These are phyloP conservation scores for Medakamo hakoo DNA, from an alignment of 139 green algal species.

Conservation along the genomic window DNA sequence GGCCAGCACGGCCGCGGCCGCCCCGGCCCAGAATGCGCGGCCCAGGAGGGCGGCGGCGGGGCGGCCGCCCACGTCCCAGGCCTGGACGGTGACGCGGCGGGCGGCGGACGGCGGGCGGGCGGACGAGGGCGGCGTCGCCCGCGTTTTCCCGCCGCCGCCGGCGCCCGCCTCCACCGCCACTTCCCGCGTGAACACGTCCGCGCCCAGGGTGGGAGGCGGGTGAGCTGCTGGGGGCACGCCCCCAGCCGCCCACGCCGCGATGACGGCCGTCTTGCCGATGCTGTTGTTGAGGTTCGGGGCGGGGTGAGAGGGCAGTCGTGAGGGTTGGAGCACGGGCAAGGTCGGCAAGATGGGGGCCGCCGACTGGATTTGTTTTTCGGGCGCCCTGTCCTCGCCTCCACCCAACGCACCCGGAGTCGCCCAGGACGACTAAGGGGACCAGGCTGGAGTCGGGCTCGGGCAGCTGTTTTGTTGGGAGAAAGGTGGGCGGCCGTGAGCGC, in stretches of 20 bases:
- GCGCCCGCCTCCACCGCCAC: neutral
- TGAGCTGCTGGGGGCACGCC: too few species aligned
- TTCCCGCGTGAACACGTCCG: neutral
- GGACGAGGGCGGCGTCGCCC: too few species aligned
- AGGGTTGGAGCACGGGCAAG: too few species aligned
- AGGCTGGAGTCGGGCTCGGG: neutral
- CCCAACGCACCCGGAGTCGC: too few species aligned
- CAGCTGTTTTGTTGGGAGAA: too few species aligned
- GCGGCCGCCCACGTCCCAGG: neutral
- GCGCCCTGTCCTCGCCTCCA: too few species aligned
- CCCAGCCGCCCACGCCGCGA: neutral
- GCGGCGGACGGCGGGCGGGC: too few species aligned
- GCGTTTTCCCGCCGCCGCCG: too few species aligned
- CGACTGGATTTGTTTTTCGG: too few species aligned
- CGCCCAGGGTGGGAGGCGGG: neutral
- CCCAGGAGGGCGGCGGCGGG: neutral
- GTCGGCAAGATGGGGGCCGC: too few species aligned
- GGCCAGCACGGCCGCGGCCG: neutral
- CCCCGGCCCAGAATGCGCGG: neutral
- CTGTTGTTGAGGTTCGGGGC: too few species aligned
- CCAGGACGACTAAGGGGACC: neutral
- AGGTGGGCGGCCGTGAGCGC: neutral
- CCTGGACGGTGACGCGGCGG: neutral
- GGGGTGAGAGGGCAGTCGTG: too few species aligned
- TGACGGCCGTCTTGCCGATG: neutral